Base-by-base conservation (phyloP, 1,139 yeast genomes). In the Wickerhamomyces sp. region DNA sequence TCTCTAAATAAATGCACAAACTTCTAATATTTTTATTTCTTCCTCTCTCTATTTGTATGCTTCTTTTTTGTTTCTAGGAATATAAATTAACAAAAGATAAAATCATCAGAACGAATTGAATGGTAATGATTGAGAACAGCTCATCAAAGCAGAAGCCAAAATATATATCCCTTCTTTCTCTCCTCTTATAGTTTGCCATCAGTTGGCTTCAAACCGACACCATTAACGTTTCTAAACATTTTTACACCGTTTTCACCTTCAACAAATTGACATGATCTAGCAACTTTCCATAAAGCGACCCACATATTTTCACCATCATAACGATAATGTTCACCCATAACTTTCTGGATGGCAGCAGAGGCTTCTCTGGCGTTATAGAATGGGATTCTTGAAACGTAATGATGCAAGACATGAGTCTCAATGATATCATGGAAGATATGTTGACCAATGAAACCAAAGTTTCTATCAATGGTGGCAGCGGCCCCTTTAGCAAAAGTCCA, bases 401-500 rank as follows among this genome's bases (percentile, higher is more conserved):
- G 84, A 62, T 79, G 84, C 57, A 78, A 69, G 40, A 79, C 84
- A 56, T 79, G 84, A 42, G 84, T 79, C 62, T 79, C 84, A 56
- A 78, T 78, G 54, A 79, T 79, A 58, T 78, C 84, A 58, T 79
- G 84, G 75, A 79, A 78, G 54, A 78, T 69, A 65, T 73, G 70
- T 59, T 70, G 67, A 49, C 84, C 84, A 47, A 76, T 64, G 55
- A 77, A 76, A n/a, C 84, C 84, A 59, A 76, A 78, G 54, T 78
- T 71, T 62, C 84, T 69, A 59, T 79, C 84, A 50, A 79, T 76
- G 43, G 84, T 79, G 39, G 83, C 79, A 49, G 84, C 84, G 38
- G 84, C 84, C 59, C 84, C 84, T 64, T 82, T 72, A 36, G 83
- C 83, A 57, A 79, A 79, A 45, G 71, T 78, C 84, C 84, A 79